phyloP scores from a whole-genome alignment of 495 filamentous ascomycete species.

The Aspergillus bertholletiae region DNA sequence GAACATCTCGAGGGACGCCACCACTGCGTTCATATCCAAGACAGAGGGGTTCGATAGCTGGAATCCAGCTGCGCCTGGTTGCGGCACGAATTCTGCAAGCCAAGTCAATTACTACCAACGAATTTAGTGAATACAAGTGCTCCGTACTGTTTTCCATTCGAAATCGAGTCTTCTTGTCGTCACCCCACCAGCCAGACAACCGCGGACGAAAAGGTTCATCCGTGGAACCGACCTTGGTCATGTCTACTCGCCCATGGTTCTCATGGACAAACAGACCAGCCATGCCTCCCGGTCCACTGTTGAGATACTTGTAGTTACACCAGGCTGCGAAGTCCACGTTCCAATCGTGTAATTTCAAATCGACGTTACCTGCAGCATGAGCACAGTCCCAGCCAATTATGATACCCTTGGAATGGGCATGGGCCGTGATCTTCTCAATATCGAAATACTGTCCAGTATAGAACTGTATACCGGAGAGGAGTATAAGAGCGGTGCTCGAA shows the following conservation, averaged over 20 bases:
- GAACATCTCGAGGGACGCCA: constrained; percentile 78
- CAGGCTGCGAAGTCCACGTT: constrained; percentile 94
- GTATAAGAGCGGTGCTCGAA: constrained; percentile 68
- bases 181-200: constrained; percentile 89
- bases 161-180: constrained; percentile 72
- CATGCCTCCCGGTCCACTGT: constrained; percentile 84
- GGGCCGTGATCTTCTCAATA: constrained; percentile 75
- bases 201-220: constrained; percentile 47
- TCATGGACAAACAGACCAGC: constrained; percentile 86
- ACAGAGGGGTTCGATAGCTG: constrained; percentile 62
- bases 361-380: constrained; percentile 90
- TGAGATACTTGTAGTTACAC: constrained; percentile 98
- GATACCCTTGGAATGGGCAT: constrained; percentile 73
- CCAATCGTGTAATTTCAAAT: constrained; percentile 82
- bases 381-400: constrained; percentile 93
- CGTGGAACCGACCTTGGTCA: constrained; percentile 29
- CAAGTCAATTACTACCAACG: not conserved
- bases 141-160: constrained; percentile 63
- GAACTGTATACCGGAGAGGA: constrained; percentile 90
- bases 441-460: constrained; percentile 93
- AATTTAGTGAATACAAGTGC: not conserved
- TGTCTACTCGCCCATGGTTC: constrained; percentile 55
- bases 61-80: constrained; percentile 58
- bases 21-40: constrained; percentile 60
- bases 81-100: constrained; percentile 62